Conservation (phyloP, 2,329 filamentous ascomycete species). For the Drechmeria coniospora region DNA sequence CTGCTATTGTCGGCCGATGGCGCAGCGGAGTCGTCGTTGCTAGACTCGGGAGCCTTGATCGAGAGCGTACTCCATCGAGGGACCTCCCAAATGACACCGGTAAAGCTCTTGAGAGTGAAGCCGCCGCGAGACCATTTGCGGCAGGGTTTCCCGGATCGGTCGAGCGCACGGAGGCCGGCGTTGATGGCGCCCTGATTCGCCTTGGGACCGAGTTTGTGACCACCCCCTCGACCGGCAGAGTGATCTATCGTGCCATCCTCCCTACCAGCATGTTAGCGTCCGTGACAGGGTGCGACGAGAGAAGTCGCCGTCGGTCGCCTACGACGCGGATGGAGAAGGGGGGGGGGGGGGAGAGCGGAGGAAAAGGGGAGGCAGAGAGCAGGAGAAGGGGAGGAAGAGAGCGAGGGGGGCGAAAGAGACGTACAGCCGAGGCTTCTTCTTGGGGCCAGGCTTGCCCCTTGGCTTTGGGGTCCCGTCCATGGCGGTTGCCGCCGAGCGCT, state of each 20-base stretch:
- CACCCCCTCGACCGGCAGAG: slow-evolving; percentile 32
- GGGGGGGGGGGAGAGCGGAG: no score
- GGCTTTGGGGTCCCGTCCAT: slow-evolving; percentile 51
- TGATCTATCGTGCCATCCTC: slow-evolving; percentile 50
- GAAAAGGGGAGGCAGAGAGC: no score
- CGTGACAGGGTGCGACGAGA: no score
- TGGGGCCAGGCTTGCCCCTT: slow-evolving; percentile 80
- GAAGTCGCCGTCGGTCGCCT: no score
- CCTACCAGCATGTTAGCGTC: slow-evolving; percentile 24
- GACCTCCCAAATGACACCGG: slow-evolving; percentile 69
- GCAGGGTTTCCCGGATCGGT: slow-evolving; percentile 81
- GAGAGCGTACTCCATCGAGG: slow-evolving; percentile 66
- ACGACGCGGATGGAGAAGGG: no score
- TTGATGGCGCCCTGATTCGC: slow-evolving; percentile 97
- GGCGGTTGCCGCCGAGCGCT: slow-evolving; percentile 49
- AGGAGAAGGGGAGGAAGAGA: no score
- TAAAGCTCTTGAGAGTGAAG: slow-evolving; percentile 83
- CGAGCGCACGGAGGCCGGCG: slow-evolving; percentile 82
- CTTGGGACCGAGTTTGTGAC: slow-evolving; percentile 85
- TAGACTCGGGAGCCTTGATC: slow-evolving; percentile 33
- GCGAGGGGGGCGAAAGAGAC: no score
- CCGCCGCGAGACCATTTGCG: slow-evolving; percentile 78
- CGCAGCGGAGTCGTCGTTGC: slow-evolving; percentile 28
- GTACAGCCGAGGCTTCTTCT: slow-evolving; percentile 92
- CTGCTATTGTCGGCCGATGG: slow-evolving; percentile 34